Evolutionary conservation across 1,139 yeast species (phyloP), one percentile per base, ranked within the genome.

Genomic region (Debaryomycetaceae sp.): DNA sequence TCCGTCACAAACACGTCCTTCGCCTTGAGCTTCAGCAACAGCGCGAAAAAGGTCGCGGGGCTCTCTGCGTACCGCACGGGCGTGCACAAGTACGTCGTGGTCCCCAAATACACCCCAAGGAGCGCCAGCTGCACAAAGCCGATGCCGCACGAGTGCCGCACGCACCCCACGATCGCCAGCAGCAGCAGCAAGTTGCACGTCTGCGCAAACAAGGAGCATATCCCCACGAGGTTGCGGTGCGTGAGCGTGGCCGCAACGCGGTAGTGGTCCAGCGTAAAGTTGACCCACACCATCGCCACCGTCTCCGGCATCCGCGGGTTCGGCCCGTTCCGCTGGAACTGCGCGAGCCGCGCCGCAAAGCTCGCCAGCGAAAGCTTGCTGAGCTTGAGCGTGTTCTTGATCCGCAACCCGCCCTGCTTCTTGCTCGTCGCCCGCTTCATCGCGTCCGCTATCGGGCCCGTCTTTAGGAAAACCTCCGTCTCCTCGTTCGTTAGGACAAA

Each of bases 171-270:
- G 8, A 90, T 63, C 0, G 95, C 77, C 25, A 76, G 71, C 21
- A 73, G 68, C 25, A 82, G 70, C 7, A 77, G 69, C 57, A 90
- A 63, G 40, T 83, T 90, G 44, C 95, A 82, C 0, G 97, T 87
- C 47, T 90, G 97, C 43, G 90, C 90, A 45, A 86, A 73, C 11
- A 83, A 80, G 44, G 87, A 85, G 50, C 96, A 86, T 51, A 83
- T 71, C 1, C 86, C 78, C 45, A 90, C 54, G 11, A 90, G 60
- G 26, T 73, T 68, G 25, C 64, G 60, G 47, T 82, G 93, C 23
- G 73, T 61, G 32, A 77, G 53, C n/a, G 65, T 62, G 2, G 80
- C 77, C 0, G 81, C 83, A 2, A 73, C 66, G 37, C 83, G 62
- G 25, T 74, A 66, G 43, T 80, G 81, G 44, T 85, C 95, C 0